Conservation (phyloP, 306 rosid species). For the Casuarina glauca region DNA sequence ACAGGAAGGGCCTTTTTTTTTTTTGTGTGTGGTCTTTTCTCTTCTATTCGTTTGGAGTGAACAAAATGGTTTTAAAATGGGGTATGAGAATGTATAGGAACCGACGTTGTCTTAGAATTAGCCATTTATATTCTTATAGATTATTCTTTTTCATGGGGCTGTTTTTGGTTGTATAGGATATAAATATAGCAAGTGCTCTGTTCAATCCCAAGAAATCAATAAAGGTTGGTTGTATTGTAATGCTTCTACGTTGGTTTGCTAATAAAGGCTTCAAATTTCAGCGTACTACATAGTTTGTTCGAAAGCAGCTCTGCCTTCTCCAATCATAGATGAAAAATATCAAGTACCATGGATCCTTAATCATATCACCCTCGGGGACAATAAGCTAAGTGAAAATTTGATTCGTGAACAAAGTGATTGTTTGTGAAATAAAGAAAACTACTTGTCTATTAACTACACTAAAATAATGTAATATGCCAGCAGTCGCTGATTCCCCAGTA, state of each 20-base stretch:
- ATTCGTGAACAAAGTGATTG: no score
- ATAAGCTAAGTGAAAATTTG: no score
- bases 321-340: neutral
- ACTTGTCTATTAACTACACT: no score
- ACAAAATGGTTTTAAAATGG: neutral
- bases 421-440: no score
- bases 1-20: no score
- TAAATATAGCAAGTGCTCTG: neutral
- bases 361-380: no score
- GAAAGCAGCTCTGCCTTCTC: neutral
- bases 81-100: slow-evolving; percentile 20
- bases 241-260: neutral
- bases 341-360: no score
- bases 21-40: neutral
- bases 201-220: neutral
- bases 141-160: no score
- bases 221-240: neutral
- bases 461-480: neutral
- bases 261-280: neutral
- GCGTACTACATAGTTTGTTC: neutral
- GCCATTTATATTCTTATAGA: neutral
- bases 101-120: neutral
- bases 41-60: neutral
- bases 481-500: neutral
- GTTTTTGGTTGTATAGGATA: neutral